Evolutionary conservation across 441 rosid genomes (phyloP), one percentile per base, ranked within the genome.

Genomic region (Erysimum cheiri): DNA sequence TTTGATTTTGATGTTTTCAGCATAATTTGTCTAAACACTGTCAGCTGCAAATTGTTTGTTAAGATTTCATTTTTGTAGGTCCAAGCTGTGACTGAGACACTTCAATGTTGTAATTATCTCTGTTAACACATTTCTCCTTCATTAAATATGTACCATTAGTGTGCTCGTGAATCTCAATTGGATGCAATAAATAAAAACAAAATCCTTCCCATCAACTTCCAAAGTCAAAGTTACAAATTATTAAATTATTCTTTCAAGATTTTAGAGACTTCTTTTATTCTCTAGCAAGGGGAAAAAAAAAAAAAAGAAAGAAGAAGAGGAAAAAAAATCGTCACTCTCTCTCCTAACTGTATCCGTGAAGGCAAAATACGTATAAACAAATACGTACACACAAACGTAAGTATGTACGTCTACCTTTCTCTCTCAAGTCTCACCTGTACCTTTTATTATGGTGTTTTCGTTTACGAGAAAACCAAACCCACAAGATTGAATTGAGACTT

Each of bases 151-250:
- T 11, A 54, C 28, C 48, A 50, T 22, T 8, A 37, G 46, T 50
- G 32, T 17, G 24, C 71, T 64, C 66, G 79, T 76, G 79, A 76
- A 43, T 59, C 67, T 69, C 72, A 50, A 76, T 64, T 64, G 74
- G 75, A 57, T 75, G 79, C 48, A 70, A 76, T 70, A 70, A 76
- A 70, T 35, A 76, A 76, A 76, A 65, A 58, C 68, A 70, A 76
- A 76, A 70, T 15, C 57, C 54, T 37, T 70, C 49, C 70, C 66
- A 55, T 75, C 36, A 64, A 50, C 66, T 50, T 44, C 77, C 41
- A 69, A 41, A 44, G 57, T 50, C 74, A 75, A 69, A 48, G 31
- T 33, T 17, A 62, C 2, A 68, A 17, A 55, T 50, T 60, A 70
- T 7, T 12, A 67, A 72, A 72, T 31, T 19, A 72, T 64, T 65